Evolutionary conservation across 495 filamentous ascomycete species (phyloP), one percentile per base, ranked within the genome.

Genomic region (Apodospora peruviana): DNA sequence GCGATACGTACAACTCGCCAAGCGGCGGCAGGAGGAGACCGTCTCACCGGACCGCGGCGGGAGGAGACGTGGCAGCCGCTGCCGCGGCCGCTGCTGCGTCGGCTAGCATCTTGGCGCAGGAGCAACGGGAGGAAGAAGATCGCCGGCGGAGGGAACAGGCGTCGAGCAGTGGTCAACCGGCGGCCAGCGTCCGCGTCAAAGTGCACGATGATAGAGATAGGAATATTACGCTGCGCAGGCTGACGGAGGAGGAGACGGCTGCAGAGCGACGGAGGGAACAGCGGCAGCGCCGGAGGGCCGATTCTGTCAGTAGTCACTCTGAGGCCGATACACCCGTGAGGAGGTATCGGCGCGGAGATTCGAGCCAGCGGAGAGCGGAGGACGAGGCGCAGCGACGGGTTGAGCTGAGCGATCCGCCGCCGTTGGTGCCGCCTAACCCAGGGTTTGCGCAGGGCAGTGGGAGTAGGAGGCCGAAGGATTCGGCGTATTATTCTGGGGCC

Each of bases 171-270:
- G 68, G 70, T 35, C 66, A 67, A 34, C 69, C 75, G 11, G 84
- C 88, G 2, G 85, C 88, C 43, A 86, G 81, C 45, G 81, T 94
- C 42, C 89, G 89, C 67, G 75, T 95, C 21, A 84, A 85, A 62
- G 82, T 91, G 70, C 83, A 89, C 66, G 78, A 83, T 44, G 86
- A 95, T 56, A 62, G 64, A 19, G 83, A 86, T 45, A 79, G 83
- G 25, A 85, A 89, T 55, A 83, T 95, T 40, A 95, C 90, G 10
- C 74, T 96, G 17, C 79, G 88, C 19, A 76, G 86, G 22, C 68
- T 96, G 11, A 88, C 84, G 7, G 88, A 91, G 52, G 81, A 89
- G 62, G 90, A 95, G 75, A 20, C 37, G n/a, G 41, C 43, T 17
- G 20, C 37, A n/a, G n/a, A 63, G n/a, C 59, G 63, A 14, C 53